Evolutionary conservation across 352 stramenopile genomes (phyloP), one percentile per base, ranked within the genome.

Genomic region (Phytophthora pistaciae): DNA sequence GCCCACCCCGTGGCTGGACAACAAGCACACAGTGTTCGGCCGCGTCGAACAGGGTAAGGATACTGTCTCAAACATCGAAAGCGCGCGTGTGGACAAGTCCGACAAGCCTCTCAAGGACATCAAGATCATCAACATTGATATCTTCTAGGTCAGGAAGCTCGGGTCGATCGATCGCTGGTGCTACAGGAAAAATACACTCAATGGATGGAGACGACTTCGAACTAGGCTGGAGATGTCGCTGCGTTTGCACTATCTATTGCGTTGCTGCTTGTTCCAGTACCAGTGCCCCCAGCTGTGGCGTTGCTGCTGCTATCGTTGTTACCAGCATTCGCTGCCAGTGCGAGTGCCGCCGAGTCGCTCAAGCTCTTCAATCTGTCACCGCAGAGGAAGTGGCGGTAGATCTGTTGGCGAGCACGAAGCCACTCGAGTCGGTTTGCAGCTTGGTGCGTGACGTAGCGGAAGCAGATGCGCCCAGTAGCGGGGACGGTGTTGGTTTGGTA

Each of bases 1-100:
- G 40, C 96, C 97, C 2, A 99, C 96, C 25, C 97, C 97, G 9
- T 99, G 97, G 97, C 75, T 99, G 36, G 97, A 99, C 79, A 98
- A 98, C 75, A 98, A 98, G 59, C 94, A 98, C 78, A 98, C 93
- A 6, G 95, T 98, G 14, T 98, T 98, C 52, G 95, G 95, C 16
- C 88, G 93, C 55, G 92, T 98, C 20, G 90, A 93, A 44, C 68
- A 82, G 18, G 96, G 96, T 61, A 99, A 99, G 76, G 97, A 99
- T 72, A 99, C 95, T 7, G 97, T 99, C 33, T 99, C 91, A 20
- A 88, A 83, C 44, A 98, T 99, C 20, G 98, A 99, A 83, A 94
- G 97, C 61, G 80, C 97, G 14, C 94, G 90, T 18, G 91, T 90
- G 33, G 87, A 96, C 77, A 94, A 96, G 71, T 79, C 85, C 16